These are phyloP conservation scores for Geotrichum cucujoidarum DNA, from an alignment of 1,139 yeast species.

Conservation along the genomic window DNA sequence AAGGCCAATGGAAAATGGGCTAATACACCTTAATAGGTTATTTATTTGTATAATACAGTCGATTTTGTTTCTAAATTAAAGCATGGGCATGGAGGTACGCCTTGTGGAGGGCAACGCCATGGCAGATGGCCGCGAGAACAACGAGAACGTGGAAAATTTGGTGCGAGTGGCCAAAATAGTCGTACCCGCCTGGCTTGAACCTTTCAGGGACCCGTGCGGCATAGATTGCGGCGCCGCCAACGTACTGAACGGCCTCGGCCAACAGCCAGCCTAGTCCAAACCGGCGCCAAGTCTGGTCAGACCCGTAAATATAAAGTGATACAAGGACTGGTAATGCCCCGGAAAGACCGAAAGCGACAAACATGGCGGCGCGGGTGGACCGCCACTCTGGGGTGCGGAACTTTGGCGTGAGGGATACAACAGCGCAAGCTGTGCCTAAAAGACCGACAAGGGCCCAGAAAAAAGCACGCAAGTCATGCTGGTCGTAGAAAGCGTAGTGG, in stretches of 20 bases:
- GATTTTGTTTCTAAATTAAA: too few species aligned
- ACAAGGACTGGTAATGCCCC: slow-evolving; percentile 65
- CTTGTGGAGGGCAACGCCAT: slow-evolving; percentile 59
- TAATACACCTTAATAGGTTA: too few species aligned
- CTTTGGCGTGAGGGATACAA: slow-evolving; percentile 57
- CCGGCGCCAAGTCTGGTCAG: slow-evolving; percentile 46
- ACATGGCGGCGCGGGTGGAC: slow-evolving; percentile 71
- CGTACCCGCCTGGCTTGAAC: slow-evolving; percentile 59
- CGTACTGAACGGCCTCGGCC: slow-evolving; percentile 67
- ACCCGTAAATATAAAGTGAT: slow-evolving; percentile 47
- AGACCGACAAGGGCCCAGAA: slow-evolving; percentile 49
- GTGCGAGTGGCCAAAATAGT: slow-evolving; percentile 77
- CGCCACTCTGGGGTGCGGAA: slow-evolving; percentile 71
- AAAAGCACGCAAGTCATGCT: slow-evolving; percentile 38
- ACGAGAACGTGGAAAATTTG: slow-evolving; percentile 83
- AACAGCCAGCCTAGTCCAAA: slow-evolving; percentile 59
- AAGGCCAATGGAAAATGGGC: too few species aligned
- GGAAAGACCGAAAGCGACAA: slow-evolving; percentile 74
- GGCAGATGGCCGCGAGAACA: slow-evolving; percentile 74
- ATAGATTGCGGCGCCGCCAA: slow-evolving; percentile 72
- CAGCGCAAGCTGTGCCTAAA: slow-evolving; percentile 60
- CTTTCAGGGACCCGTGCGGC: slow-evolving; percentile 79
- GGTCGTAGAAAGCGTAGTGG: slow-evolving; percentile 60
- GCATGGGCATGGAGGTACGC: slow-evolving; percentile 40
- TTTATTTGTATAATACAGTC: too few species aligned